Base-by-base conservation (phyloP, 495 filamentous ascomycete genomes). In the Daldinia grandis region DNA sequence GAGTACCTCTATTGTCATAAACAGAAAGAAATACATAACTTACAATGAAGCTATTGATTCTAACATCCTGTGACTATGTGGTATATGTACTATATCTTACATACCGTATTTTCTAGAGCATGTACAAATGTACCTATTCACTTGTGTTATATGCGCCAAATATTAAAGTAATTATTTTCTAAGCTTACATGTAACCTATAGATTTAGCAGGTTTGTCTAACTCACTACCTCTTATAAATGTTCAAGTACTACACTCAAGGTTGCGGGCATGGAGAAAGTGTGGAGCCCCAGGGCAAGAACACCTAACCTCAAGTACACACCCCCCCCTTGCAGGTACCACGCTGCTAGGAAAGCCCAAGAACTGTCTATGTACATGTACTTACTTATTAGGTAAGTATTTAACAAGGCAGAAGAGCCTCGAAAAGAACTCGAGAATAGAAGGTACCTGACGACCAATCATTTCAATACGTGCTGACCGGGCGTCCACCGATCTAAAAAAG, bases 221-320 rank as follows among this genome's bases (percentile, higher is more conserved):
- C 17, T 44, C 17, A 17, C 37, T 17, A n/a, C n/a, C n/a, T n/a
- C n/a, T n/a, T n/a, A 17, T 19, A 47, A 47, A 47, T 47, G n/a
- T 38, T 19, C 15, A 60, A 49, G 27, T 49, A 49, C 27, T 10
- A n/a, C 37, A 44, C 35, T 59, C 28, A 47, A 47, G 42, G 42
- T 51, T 51, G n/a, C 44, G 35, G 27, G 27, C 25, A 24, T 56
- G 27, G 27, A 56, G 30, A 19, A 19, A 44, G 37, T 21, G 60
- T 51, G 60, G 49, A 40, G 59, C 47, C 38, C 40, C 35, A 64
- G 50, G 62, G 62, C 62, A 64, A 57, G 53, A 65, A 63, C 28
- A 28, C 49, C 49, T 51, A 51, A 47, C 42, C 42, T 47, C 21
- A 47, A 8, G 3, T 21, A 47, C n/a, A n/a, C n/a, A n/a, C n/a